phyloP scores from a whole-genome alignment of 2,329 filamentous ascomycete species.

The Phialophora verrucosa region DNA sequence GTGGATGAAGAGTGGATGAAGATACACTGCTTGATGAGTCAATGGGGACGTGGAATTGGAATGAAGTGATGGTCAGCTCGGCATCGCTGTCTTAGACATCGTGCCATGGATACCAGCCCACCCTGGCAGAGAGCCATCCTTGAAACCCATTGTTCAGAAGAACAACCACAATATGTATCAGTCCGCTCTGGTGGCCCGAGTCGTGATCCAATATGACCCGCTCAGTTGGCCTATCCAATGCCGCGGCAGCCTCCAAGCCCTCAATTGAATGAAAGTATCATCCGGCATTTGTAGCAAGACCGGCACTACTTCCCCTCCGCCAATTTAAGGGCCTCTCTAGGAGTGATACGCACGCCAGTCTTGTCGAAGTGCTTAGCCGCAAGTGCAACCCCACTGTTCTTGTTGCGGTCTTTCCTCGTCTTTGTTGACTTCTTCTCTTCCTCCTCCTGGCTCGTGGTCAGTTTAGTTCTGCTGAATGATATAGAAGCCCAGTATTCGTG shows the following conservation, averaged over 20 bases:
- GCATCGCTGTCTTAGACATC: background rate
- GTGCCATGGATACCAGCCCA: background rate
- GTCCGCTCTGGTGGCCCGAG: background rate
- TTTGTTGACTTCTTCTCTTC: constrained; percentile 1
- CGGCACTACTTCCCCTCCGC: constrained; percentile 26
- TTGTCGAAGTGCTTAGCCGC: constrained; percentile 40
- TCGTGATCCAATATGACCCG: background rate
- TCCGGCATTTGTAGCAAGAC: background rate
- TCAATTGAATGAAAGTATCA: background rate
- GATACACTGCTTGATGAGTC: background rate
- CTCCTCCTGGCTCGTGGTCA: constrained; percentile 1
- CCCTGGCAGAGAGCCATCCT: background rate
- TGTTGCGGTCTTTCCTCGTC: constrained; percentile 26
- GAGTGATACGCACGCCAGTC: constrained; percentile 38
- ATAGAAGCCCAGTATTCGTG: background rate
- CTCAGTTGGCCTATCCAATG: background rate
- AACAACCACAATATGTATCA: background rate
- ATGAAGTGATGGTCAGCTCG: background rate
- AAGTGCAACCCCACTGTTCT: constrained; percentile 34
- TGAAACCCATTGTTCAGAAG: background rate
- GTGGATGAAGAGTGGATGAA: too few relatives aligned
- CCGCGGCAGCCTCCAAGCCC: background rate
- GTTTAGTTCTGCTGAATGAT: background rate
- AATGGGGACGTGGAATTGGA: background rate
- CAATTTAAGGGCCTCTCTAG: constrained; percentile 35